These are phyloP conservation scores for Avicennia marina DNA, from an alignment of 257 asterid species.

Conservation along the genomic window DNA sequence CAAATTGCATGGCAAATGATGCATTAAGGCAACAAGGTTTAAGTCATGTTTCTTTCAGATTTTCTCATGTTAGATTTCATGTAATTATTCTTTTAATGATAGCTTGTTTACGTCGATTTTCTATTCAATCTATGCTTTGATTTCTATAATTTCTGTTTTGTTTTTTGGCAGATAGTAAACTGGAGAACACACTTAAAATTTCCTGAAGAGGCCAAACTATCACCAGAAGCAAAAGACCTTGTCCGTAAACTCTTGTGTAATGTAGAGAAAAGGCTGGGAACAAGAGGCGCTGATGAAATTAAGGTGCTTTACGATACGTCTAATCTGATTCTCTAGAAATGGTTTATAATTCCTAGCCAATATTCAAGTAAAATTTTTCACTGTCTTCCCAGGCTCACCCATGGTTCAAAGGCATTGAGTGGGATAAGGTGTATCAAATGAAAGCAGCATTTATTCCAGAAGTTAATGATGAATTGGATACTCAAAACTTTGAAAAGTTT, in stretches of 20 bases:
- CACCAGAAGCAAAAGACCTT: conserved; percentile 87
- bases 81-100: no score
- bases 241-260: conserved; percentile 69
- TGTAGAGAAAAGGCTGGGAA: conserved; percentile 79
- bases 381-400: conserved; percentile 57
- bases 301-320: conserved; percentile 40
- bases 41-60: no score
- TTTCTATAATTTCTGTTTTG: conserved; percentile 7
- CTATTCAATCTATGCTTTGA: no score
- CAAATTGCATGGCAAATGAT: no score
- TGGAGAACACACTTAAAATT: conserved; percentile 84
- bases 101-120: no score
- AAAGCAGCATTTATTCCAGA: conserved; percentile 80
- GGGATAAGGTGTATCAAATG: conserved; percentile 72
- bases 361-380: conserved; percentile 10
- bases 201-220: conserved; percentile 84
- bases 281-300: conserved; percentile 74
- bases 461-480: conserved; percentile 76
- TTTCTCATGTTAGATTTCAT: no score
- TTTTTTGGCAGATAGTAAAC: conserved; percentile 63
- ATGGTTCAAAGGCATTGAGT: conserved; percentile 69
- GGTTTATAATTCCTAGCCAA: not conserved
- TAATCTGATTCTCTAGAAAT: not conserved
- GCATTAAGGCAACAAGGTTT: no score
- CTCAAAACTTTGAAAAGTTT: conserved; percentile 84